phyloP scores from a whole-genome alignment of 768 basidiomycete species.

The Lentinus brumalis region DNA sequence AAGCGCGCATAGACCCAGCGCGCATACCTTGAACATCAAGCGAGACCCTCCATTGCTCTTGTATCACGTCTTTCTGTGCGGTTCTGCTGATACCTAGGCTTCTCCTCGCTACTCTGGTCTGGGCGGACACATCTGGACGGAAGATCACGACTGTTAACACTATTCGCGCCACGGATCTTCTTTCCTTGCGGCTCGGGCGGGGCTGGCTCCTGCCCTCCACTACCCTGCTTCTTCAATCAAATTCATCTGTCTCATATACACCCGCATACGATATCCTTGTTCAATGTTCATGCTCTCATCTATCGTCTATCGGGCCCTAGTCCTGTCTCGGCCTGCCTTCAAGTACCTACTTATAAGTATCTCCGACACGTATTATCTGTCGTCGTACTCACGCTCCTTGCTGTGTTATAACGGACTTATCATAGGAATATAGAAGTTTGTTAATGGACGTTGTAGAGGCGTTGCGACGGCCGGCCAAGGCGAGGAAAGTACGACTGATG shows the following conservation, averaged over 20 bases:
- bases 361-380: neutral
- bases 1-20: conserved; percentile 9
- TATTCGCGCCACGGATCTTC: too few species aligned
- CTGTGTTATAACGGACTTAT: neutral
- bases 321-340: neutral
- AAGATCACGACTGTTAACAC: too few species aligned
- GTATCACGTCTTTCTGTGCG: too few species aligned
- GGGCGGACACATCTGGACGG: too few species aligned
- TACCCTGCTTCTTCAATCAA: neutral
- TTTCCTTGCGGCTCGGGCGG: neutral
- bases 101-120: too few species aligned
- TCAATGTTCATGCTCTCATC: neutral
- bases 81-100: too few species aligned
- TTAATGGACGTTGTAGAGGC: neutral
- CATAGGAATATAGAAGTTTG: neutral
- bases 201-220: neutral
- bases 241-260: neutral
- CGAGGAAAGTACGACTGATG: too few species aligned
- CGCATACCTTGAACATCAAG: neutral
- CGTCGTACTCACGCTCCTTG: conserved; percentile 10
- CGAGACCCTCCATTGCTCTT: too few species aligned
- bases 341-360: too few species aligned
- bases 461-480: too few species aligned
- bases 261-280: neutral
- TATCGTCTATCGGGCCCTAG: neutral